Evolutionary conservation across 2,329 filamentous ascomycete genomes (phyloP).

Genomic region (Iodosphaeria phyllophila): DNA sequence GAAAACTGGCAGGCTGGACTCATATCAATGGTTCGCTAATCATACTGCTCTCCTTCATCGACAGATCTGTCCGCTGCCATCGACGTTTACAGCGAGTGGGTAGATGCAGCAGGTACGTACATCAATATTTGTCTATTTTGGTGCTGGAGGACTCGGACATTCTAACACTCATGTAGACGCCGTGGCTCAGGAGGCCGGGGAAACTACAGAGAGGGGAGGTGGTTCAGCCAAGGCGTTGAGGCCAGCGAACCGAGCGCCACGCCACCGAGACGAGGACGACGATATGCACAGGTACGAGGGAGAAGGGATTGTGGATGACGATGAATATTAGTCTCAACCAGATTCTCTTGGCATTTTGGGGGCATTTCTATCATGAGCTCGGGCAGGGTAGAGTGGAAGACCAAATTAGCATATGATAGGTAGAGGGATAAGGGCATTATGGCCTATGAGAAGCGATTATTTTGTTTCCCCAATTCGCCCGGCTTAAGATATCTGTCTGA

Average conservation of each 20-base stretch:
- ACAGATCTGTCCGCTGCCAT: slow-evolving; percentile 75
- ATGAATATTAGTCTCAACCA: slow-evolving; percentile 35
- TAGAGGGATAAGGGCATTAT: no score
- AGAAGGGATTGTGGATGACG: slow-evolving; percentile 34
- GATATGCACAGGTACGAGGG: slow-evolving; percentile 32
- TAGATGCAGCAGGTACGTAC: slow-evolving; percentile 59
- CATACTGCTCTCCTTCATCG: slow-evolving; percentile 1
- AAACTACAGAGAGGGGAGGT: no score
- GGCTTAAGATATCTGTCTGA: no score
- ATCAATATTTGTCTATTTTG: slow-evolving; percentile 3
- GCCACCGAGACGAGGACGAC: slow-evolving; percentile 25
- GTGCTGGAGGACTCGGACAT: background rate
- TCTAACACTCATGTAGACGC: slow-evolving; percentile 18
- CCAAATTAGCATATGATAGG: no score
- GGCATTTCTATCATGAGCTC: no score
- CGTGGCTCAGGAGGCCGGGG: slow-evolving; percentile 27
- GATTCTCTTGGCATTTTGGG: no score
- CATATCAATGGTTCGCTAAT: slow-evolving; percentile 2
- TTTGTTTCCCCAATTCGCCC: no score
- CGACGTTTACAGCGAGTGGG: slow-evolving; percentile 96
- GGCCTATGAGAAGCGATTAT: no score
- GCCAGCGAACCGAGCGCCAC: no score
- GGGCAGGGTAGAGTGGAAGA: no score
- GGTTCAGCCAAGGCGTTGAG: no score
- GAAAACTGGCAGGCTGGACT: background rate